Evolutionary conservation across 768 basidiomycete species (phyloP).

Genomic region (Pluteus cervinus): DNA sequence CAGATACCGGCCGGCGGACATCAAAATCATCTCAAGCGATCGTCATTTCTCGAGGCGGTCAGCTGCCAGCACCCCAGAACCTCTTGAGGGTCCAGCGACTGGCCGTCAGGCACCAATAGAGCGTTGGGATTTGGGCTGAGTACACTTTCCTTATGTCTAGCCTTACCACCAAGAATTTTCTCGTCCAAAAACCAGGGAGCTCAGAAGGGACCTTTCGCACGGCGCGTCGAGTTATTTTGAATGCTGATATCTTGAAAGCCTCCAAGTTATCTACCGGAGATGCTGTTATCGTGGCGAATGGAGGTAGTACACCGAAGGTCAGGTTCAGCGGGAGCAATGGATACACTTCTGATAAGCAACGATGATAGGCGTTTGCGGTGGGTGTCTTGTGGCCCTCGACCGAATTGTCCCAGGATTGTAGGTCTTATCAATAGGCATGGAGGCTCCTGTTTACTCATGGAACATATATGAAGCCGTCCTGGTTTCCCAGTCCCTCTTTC

Average conservation of each 20-base stretch:
- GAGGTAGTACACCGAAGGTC: slow-evolving; percentile 28
- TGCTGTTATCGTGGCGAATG: slow-evolving; percentile 47
- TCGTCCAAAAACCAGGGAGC: slow-evolving; percentile 27
- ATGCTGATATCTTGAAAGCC: slow-evolving; percentile 54
- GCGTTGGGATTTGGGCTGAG: too few species aligned
- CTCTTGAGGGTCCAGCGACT: not conserved
- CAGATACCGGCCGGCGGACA: too few species aligned
- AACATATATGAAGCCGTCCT: slow-evolving; percentile 38
- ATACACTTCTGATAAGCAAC: slow-evolving; percentile 10
- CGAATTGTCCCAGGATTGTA: slow-evolving; percentile 54
- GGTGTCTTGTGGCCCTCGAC: slow-evolving; percentile 75
- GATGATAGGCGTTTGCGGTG: slow-evolving; percentile 51
- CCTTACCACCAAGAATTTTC: slow-evolving; percentile 35
- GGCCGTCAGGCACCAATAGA: too few species aligned
- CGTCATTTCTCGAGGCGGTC: slow-evolving; percentile 3
- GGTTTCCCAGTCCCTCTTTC: slow-evolving; percentile 48
- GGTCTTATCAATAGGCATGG: slow-evolving; percentile 19
- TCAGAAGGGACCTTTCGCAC: slow-evolving; percentile 40
- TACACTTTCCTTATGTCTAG: too few species aligned
- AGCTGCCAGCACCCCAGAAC: not conserved
- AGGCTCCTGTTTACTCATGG: slow-evolving; percentile 5
- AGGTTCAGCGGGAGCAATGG: slow-evolving; percentile 3
- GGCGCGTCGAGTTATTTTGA: slow-evolving; percentile 57
- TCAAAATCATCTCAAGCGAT: too few species aligned
- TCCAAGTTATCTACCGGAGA: slow-evolving; percentile 66